Evolutionary conservation across 495 filamentous ascomycete genomes (phyloP).

Genomic region (Glutinoglossum americanum): DNA sequence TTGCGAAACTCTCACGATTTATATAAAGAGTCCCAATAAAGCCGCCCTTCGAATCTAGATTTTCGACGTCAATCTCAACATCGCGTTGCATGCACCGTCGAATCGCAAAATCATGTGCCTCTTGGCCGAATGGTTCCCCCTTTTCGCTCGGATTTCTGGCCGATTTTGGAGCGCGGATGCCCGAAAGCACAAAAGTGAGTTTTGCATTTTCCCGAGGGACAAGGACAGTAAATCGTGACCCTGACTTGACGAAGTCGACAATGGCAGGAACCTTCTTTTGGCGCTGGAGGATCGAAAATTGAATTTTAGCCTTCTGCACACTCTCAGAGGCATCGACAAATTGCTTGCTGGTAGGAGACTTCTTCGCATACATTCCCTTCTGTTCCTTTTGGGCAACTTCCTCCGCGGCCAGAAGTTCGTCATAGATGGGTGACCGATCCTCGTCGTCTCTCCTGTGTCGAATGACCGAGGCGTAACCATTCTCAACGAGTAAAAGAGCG

Average conservation of each 20-base stretch:
- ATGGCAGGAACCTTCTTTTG: slow-evolving; percentile 85
- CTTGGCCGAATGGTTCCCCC: slow-evolving; percentile 83
- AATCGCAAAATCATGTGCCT: slow-evolving; percentile 79
- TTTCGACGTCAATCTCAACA: slow-evolving; percentile 88
- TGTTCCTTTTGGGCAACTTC: slow-evolving; percentile 61
- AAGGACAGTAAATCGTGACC: slow-evolving; percentile 79
- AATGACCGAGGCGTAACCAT: slow-evolving; percentile 81
- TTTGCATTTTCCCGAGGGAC: slow-evolving; percentile 87
- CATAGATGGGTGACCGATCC: slow-evolving; percentile 82
- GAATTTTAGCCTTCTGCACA: slow-evolving; percentile 84
- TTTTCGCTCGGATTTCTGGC: slow-evolving; percentile 61
- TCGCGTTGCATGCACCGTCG: slow-evolving; percentile 81
- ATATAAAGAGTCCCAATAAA: slow-evolving; percentile 92
- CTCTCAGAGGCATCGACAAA: slow-evolving; percentile 81
- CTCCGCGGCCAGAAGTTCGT: slow-evolving; percentile 76
- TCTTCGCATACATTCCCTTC: slow-evolving; percentile 87
- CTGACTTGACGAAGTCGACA: slow-evolving; percentile 93
- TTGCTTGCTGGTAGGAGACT: slow-evolving; percentile 55
- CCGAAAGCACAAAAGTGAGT: slow-evolving; percentile 83
- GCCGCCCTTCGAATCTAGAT: slow-evolving; percentile 85
- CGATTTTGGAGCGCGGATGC: slow-evolving; percentile 79
- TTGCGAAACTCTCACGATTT: slow-evolving; percentile 91
- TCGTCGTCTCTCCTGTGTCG: slow-evolving; percentile 81
- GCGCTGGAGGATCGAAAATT: slow-evolving; percentile 62
- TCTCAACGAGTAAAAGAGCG: slow-evolving; percentile 63